Base-by-base conservation (phyloP, 129 eudicot genomes). In the Ambrosia artemisiifolia region DNA sequence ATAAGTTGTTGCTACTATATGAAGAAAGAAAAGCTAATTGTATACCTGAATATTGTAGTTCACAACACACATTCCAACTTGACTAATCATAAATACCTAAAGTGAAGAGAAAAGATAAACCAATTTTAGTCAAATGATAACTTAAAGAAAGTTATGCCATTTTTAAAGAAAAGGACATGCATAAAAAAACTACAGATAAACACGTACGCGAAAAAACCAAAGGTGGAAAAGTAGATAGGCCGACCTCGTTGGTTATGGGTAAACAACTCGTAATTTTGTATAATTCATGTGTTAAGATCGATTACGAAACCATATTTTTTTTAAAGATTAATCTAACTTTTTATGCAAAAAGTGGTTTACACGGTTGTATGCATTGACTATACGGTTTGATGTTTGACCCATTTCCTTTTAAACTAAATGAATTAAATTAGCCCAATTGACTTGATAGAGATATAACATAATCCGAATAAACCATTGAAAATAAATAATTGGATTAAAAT, bases 31-130 rank as follows among this genome's bases (percentile, higher is more conserved):
- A 35, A 6, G 19, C 11, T 46, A 7, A n/a, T 30, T 28, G 63
- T 73, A 62, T 65, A 94, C 98, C 89, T 94, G 74, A 96, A 90
- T 81, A 94, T 90, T 35, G 96, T 96, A 11, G 98, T 94, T 63
- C 95, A 75, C 85, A 94, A 64, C 70, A 87, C 92, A 83, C 98
- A 94, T 74, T 90, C 98, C 98, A 96, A 94, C 64, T 94, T 90
- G 69, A 94, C 98, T n/a, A 94, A 77, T 17, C 98, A 87, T 11
- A 87, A 65, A 83, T 85, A 95, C 80, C 96, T 93, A 76, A 50
- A 74, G 44, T 13, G 44, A 59, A 75, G 30, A 35, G 64, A 62
- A 66, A 76, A 19, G 53, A 55, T 38, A 43, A 10, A 43, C 71
- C 71, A 19, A 11, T 10, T 3, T 67, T 11, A 68, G 11, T 49